Percentiles rank a stretch among this genome's conserved stretches.
Conservation (phyloP, 371 early-diverging fungal genomes). For the Lichtheimia corymbifera region DNA sequence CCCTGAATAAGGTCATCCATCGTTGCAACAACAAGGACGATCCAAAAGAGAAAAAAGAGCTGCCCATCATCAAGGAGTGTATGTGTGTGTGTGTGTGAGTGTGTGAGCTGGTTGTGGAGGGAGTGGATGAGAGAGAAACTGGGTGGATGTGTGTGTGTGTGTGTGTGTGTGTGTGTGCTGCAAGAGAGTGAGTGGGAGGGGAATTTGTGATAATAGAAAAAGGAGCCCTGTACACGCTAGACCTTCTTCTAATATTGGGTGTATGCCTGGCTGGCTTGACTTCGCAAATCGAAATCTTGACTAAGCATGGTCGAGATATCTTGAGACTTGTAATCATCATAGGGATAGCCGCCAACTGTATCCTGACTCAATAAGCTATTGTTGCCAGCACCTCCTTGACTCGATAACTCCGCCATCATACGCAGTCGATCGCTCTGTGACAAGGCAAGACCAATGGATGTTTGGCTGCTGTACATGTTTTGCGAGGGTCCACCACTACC, state of each 20-base stretch:
- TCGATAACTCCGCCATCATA: constrained; percentile 54
- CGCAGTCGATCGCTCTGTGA: constrained; percentile 71
- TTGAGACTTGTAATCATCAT: constrained; percentile 65
- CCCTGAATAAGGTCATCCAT: too few relatives aligned
- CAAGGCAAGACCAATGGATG: constrained; percentile 54
- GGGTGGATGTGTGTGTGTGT: too few relatives aligned
- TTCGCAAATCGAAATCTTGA: constrained; percentile 54
- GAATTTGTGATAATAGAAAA: too few relatives aligned
- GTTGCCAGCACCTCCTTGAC: constrained; percentile 24
- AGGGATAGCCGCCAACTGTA: constrained; percentile 41
- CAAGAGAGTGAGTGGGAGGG: too few relatives aligned
- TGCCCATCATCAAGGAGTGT: too few relatives aligned
- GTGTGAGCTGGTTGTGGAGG: too few relatives aligned
- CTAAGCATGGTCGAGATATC: constrained; percentile 51
- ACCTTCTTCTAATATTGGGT: constrained; percentile 37
- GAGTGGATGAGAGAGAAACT: too few relatives aligned
- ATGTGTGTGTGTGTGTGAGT: too few relatives aligned
- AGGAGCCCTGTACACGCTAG: background rate
- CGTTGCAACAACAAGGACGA: too few relatives aligned
- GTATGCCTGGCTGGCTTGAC: constrained; percentile 51
- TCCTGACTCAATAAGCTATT: constrained; percentile 50
- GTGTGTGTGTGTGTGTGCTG: too few relatives aligned
- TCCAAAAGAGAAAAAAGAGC: too few relatives aligned
- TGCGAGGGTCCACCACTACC: constrained; percentile 21
- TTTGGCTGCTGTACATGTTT: constrained; percentile 54